These are phyloP conservation scores for Globisporangium recalcitrans DNA, from an alignment of 352 stramenopile species.

Conservation along the genomic window DNA sequence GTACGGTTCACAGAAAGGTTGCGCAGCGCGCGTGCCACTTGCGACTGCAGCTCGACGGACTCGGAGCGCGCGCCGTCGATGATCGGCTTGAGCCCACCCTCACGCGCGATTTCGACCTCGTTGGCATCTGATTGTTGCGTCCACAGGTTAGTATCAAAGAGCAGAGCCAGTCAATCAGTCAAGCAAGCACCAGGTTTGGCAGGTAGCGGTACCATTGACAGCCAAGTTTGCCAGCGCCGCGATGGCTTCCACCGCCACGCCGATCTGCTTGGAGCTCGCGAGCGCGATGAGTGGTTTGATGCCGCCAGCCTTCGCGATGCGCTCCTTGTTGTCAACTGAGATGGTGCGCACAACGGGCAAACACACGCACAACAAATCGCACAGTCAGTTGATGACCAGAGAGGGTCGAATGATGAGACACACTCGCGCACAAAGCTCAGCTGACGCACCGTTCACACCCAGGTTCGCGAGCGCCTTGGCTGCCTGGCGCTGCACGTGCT, in stretches of 20 bases:
- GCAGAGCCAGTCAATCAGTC: background rate
- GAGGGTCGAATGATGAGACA: background rate
- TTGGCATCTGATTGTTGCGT: slow-evolving; percentile 67
- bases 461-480: slow-evolving; percentile 93
- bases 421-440: background rate
- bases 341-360: background rate
- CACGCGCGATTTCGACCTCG: slow-evolving; percentile 87
- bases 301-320: slow-evolving; percentile 87
- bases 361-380: background rate
- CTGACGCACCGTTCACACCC: slow-evolving; percentile 76
- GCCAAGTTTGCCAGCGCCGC: slow-evolving; percentile 93
- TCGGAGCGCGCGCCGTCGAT: slow-evolving; percentile 77
- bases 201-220: slow-evolving; percentile 83
- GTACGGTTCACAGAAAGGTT: slow-evolving; percentile 92
- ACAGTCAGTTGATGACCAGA: background rate
- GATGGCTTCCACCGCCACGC: slow-evolving; percentile 88
- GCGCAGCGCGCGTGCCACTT: slow-evolving; percentile 87
- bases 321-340: slow-evolving; percentile 89
- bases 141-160: background rate
- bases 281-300: slow-evolving; percentile 85
- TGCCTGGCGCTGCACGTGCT: slow-evolving; percentile 90
- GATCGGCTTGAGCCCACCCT: slow-evolving; percentile 88
- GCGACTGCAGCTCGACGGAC: slow-evolving; percentile 82
- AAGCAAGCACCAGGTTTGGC: too few relatives aligned
- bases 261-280: slow-evolving; percentile 77